Percentiles rank a stretch among this genome's conserved stretches.
phyloP scores from a whole-genome alignment of 176 grass and related monocot genomes.

The Ensete ventricosum region DNA sequence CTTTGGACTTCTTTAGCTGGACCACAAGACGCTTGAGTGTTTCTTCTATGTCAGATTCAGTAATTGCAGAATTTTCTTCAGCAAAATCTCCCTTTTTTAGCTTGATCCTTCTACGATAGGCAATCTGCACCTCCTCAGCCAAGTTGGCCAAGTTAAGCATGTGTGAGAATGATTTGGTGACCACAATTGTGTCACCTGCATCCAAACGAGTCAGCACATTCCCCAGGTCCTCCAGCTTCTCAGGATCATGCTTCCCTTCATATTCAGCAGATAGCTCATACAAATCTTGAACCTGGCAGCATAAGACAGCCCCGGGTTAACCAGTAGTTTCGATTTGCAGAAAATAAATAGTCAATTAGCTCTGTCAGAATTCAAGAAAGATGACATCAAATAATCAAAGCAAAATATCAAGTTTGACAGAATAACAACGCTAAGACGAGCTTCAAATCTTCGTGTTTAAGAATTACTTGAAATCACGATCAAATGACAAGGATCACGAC shows the following conservation, averaged over 20 bases:
- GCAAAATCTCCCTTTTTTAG: slow-evolving; percentile 19
- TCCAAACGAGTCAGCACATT: slow-evolving; percentile 17
- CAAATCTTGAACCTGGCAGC: slow-evolving; percentile 4
- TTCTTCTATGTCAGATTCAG: slow-evolving; percentile 22
- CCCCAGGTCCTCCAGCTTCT: slow-evolving; percentile 11
- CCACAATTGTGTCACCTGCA: slow-evolving; percentile 10
- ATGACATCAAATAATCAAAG: neutral
- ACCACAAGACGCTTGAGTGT: slow-evolving; percentile 13
- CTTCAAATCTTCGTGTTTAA: neutral
- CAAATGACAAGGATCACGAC: neutral
- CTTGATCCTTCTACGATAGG: slow-evolving; percentile 19
- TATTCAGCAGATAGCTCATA: slow-evolving; percentile 21
- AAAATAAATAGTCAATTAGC: neutral
- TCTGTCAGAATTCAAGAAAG: neutral
- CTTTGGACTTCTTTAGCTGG: slow-evolving; percentile 14
- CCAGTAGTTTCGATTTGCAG: neutral
- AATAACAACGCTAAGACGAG: neutral
- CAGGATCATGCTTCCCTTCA: slow-evolving; percentile 2
- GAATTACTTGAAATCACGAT: neutral
- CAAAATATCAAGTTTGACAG: neutral
- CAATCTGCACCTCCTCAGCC: slow-evolving; percentile 23
- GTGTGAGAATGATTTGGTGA: slow-evolving; percentile 17
- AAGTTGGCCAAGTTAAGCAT: slow-evolving; percentile 25
- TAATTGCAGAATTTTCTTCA: slow-evolving; percentile 16
- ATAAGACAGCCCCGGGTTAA: neutral